These are phyloP conservation scores for Ustilago sp. DNA, from an alignment of 1,284 basidiomycete genomes.

Conservation along the genomic window DNA sequence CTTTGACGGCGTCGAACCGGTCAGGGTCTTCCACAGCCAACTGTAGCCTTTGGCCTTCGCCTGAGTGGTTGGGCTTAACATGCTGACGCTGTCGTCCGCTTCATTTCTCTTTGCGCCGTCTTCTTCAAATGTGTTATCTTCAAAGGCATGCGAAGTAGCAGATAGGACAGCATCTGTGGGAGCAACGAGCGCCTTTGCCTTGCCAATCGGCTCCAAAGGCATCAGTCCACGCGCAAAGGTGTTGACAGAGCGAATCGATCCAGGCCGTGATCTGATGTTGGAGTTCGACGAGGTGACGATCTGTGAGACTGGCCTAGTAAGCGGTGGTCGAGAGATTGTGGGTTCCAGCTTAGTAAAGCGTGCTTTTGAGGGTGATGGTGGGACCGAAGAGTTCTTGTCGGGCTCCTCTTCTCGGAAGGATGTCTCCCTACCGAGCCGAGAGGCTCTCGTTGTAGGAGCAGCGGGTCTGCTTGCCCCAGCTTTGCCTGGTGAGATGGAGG, in stretches of 20 bases:
- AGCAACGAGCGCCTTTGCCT: constrained; percentile 58
- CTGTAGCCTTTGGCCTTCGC: constrained; percentile 34
- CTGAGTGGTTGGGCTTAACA: constrained; percentile 18
- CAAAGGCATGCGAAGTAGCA: constrained; percentile 40
- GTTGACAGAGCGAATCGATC: constrained; percentile 53
- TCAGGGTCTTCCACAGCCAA: constrained; percentile 60
- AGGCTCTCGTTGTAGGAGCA: constrained; percentile 15
- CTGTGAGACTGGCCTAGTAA: constrained; percentile 41
- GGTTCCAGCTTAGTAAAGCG: constrained; percentile 31
- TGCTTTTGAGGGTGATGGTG: constrained; percentile 24
- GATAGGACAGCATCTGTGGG: constrained; percentile 49
- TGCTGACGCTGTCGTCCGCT: constrained; percentile 31
- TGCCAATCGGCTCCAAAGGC: constrained; percentile 59
- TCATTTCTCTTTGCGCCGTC: constrained; percentile 9
- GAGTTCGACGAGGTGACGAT: constrained; percentile 23
- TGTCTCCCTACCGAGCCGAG: constrained; percentile 32
- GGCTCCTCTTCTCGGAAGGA: constrained; percentile 29
- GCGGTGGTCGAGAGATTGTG: constrained; percentile 8
- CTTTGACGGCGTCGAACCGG: constrained; percentile 27
- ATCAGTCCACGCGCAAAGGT: constrained; percentile 51
- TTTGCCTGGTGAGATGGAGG: constrained; percentile 45
- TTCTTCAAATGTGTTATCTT: constrained; percentile 15
- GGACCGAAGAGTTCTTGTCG: constrained; percentile 11
- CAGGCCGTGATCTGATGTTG: constrained; percentile 40
- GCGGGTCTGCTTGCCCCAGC: constrained; percentile 5